phyloP scores from a whole-genome alignment of 2,329 filamentous ascomycete species.

The Arthroderma sp. region DNA sequence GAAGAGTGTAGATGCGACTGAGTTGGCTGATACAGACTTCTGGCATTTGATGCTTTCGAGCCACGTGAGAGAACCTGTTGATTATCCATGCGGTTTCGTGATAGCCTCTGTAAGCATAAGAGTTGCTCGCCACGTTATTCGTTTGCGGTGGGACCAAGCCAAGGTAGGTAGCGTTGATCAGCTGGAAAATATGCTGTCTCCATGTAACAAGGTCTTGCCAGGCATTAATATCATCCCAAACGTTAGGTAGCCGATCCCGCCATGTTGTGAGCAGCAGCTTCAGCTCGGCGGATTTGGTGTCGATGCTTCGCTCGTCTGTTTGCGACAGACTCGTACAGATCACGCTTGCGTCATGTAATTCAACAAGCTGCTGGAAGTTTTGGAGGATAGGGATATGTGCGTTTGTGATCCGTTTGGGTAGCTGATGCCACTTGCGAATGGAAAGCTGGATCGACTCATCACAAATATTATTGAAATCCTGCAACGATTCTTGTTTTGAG shows the following conservation, averaged over 20 bases:
- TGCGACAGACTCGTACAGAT: conserved; percentile 83
- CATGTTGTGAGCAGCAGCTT: conserved; percentile 89
- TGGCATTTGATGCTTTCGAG: conserved; percentile 87
- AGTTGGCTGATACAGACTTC: conserved; percentile 97
- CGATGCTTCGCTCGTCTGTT: conserved; percentile 74
- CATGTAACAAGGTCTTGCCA: conserved; percentile 99
- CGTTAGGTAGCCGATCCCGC: conserved; percentile 88
- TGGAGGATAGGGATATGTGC: conserved; percentile 90
- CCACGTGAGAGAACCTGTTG: conserved; percentile 95
- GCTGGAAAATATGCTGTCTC: conserved; percentile 95
- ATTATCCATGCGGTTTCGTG: conserved; percentile 99
- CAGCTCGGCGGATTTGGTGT: conserved; percentile 87
- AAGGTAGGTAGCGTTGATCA: conserved; percentile 92
- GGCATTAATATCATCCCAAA: conserved; percentile 98
- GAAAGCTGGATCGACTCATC: conserved; percentile 96
- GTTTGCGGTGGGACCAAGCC: conserved; percentile 66
- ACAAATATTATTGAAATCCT: conserved; percentile 78
- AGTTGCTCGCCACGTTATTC: conserved; percentile 74
- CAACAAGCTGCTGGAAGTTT: conserved; percentile 95
- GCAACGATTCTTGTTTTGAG: conserved; percentile 65
- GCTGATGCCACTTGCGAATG: conserved; percentile 96
- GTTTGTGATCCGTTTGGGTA: conserved; percentile 86
- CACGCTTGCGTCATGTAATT: conserved; percentile 91
- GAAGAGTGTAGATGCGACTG: conserved; percentile 93
- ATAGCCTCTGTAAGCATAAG: conserved; percentile 91